phyloP scores from a whole-genome alignment of 202 grass and related monocot genomes.

The Dendrocalamus latiflorus region DNA sequence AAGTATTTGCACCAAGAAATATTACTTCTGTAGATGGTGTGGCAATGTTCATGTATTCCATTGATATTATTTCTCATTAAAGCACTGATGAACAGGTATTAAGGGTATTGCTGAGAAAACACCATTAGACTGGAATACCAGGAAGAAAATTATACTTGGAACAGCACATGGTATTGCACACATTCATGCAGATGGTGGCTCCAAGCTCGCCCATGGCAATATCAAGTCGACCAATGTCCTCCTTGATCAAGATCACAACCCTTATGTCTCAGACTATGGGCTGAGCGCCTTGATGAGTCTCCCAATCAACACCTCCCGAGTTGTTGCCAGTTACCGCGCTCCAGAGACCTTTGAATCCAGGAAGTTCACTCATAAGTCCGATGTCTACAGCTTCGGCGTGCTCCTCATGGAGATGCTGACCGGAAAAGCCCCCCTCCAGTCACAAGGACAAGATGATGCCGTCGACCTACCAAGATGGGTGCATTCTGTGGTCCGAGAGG shows the following conservation, averaged over 20 bases:
- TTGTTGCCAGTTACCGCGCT: conserved; percentile 60
- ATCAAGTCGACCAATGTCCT: conserved; percentile 94
- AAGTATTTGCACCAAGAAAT: neutral
- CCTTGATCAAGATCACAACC: conserved; percentile 57
- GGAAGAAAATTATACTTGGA: conserved; percentile 77
- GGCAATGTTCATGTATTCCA: neutral
- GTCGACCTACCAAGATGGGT: conserved; percentile 84
- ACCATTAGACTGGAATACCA: conserved; percentile 75
- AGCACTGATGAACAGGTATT: conserved; percentile 52
- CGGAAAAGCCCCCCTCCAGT: conserved; percentile 78
- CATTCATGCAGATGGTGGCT: conserved; percentile 74
- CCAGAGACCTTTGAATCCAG: conserved; percentile 77
- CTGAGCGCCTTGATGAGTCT: conserved; percentile 58
- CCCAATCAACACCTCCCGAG: conserved; percentile 56
- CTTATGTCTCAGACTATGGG: conserved; percentile 75
- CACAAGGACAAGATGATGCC: conserved; percentile 75
- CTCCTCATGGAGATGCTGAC: conserved; percentile 96
- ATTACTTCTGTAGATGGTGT: neutral
- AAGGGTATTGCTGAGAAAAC: conserved; percentile 48
- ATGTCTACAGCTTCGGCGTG: conserved; percentile 92
- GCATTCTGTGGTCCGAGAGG: conserved; percentile 86
- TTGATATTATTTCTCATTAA: conserved; percentile 24
- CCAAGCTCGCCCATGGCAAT: conserved; percentile 85
- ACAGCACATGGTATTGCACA: conserved; percentile 65
- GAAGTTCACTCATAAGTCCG: conserved; percentile 81